Evolutionary conservation across 2,329 filamentous ascomycete genomes (phyloP), one percentile per base, ranked within the genome.

Genomic region (Fusarium newnesense): DNA sequence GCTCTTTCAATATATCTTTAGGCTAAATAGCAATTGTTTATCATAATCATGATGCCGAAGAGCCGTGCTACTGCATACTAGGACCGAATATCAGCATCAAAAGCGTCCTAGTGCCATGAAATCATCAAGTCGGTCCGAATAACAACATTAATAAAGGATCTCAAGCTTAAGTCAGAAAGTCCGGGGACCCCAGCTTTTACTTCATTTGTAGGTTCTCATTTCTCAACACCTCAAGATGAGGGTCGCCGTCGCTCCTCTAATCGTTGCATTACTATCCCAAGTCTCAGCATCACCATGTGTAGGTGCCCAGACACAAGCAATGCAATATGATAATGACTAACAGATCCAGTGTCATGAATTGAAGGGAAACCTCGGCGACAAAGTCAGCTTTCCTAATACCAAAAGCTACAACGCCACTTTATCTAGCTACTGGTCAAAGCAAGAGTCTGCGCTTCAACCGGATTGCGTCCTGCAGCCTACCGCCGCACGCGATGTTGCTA

Each of bases 91-190:
- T 60, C 44, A 52, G 12, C 24, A 24, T 60, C 44, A 9, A 54
- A 54, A 52, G 11, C 44, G 24, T 30, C 15, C 3, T 60, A 61
- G 47, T 56, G 30, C 10, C 30, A 61, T 43, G 19, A 19, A 32
- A 18, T 28, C n/a, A 21, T 13, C 8, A 26, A 56, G n/a, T 61
- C 58, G 58, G 58, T 16, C 58, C 58, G 58, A 61, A 60, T 56
- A 36, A n/a, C 1, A 36, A 2, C 3, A 54, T 5, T 15, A 1
- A 34, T 60, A 60, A 54, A 28, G 16, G n/a, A 34, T 19, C n/a
- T 6, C n/a, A 26, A 26, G 18, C 11, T 36, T 21, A 4, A 26
- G 9, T 21, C 1, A 19, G 9, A 60, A 43, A 43, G 40, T 56
- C 37, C 1, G 47, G 58, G 58, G 58, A 28, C 37, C 37, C 58